A percentile compares a stretch with the other conserved stretches of the same genome.
Evolutionary conservation across 1,284 basidiomycete species (phyloP).

Genomic region (Gymnopus androsaceus): DNA sequence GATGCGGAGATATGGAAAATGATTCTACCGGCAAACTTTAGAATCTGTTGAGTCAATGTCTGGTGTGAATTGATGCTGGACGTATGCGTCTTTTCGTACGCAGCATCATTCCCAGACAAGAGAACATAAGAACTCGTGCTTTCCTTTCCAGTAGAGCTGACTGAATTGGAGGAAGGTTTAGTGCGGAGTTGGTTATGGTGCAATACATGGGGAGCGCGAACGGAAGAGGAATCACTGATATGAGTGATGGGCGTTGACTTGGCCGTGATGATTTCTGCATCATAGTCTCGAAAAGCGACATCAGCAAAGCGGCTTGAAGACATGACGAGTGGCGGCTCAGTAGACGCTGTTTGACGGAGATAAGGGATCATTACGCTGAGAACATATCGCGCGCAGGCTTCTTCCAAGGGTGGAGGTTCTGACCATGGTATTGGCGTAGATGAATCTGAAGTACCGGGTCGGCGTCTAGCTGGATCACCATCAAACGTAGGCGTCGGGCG

Average conservation of each 20-base stretch:
- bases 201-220: not conserved
- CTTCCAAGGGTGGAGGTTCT: constrained; percentile 81
- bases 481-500: constrained; percentile 26
- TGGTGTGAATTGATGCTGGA: constrained; percentile 58
- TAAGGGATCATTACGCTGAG: constrained; percentile 82
- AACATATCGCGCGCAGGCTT: constrained; percentile 84
- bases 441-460: constrained; percentile 24
- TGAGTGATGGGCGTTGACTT: constrained; percentile 36
- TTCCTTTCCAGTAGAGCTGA: constrained; percentile 39
- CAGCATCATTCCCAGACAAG: constrained; percentile 44
- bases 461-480: constrained; percentile 30
- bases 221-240: constrained; percentile 10
- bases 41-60: constrained; percentile 62
- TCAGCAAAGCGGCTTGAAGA: constrained; percentile 67
- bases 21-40: constrained; percentile 74
- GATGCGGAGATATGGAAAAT: constrained; percentile 88
- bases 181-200: constrained; percentile 31
- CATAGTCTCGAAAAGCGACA: constrained; percentile 71
- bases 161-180: constrained; percentile 46
- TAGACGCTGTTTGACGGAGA: constrained; percentile 70
- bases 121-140: constrained; percentile 43
- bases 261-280: constrained; percentile 37
- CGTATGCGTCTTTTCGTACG: constrained; percentile 70
- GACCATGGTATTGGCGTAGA: constrained; percentile 46
- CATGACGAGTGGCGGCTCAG: constrained; percentile 60